Evolutionary conservation across 768 basidiomycete genomes (phyloP).

Genomic region (Mycena epipterygia): DNA sequence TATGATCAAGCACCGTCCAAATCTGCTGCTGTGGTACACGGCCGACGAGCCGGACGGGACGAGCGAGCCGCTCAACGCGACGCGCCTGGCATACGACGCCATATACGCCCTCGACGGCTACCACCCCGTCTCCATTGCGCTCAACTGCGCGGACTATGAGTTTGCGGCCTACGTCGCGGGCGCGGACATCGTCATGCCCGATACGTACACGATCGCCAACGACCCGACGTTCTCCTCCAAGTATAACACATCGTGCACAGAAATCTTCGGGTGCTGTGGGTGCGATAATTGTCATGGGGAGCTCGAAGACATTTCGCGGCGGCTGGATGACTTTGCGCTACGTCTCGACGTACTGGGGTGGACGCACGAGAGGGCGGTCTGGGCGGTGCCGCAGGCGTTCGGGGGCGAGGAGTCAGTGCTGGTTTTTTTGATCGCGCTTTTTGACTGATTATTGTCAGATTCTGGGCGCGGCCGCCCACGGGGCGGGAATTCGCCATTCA

Average conservation of each 20-base stretch:
- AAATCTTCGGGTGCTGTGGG: slow-evolving; percentile 67
- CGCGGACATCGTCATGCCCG: slow-evolving; percentile 69
- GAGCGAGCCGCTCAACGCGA: slow-evolving; percentile 60
- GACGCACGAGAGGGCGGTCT: slow-evolving; percentile 61
- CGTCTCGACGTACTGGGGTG: slow-evolving; percentile 61
- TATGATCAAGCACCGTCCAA: slow-evolving; percentile 60
- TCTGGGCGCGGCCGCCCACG: slow-evolving; percentile 64
- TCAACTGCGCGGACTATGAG: slow-evolving; percentile 63
- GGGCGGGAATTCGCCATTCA: slow-evolving; percentile 68
- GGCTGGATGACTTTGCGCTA: slow-evolving; percentile 61
- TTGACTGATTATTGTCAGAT: slow-evolving; percentile 45
- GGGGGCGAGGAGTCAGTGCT: slow-evolving; percentile 50
- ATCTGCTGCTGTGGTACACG: slow-evolving; percentile 44
- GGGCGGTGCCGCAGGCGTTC: slow-evolving; percentile 74
- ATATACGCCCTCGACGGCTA: slow-evolving; percentile 68
- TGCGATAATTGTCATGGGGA: slow-evolving; percentile 71
- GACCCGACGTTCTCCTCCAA: slow-evolving; percentile 58
- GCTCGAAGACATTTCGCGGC: slow-evolving; percentile 64
- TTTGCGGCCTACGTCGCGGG: slow-evolving; percentile 65
- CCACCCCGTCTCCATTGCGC: slow-evolving; percentile 68
- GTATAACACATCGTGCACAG: slow-evolving; percentile 63
- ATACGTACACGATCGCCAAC: slow-evolving; percentile 54
- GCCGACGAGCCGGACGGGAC: slow-evolving; percentile 36
- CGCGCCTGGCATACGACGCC: slow-evolving; percentile 56
- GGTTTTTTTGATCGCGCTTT: background rate